Evolutionary conservation across 768 basidiomycete species (phyloP).

Genomic region (Mycena galopus): DNA sequence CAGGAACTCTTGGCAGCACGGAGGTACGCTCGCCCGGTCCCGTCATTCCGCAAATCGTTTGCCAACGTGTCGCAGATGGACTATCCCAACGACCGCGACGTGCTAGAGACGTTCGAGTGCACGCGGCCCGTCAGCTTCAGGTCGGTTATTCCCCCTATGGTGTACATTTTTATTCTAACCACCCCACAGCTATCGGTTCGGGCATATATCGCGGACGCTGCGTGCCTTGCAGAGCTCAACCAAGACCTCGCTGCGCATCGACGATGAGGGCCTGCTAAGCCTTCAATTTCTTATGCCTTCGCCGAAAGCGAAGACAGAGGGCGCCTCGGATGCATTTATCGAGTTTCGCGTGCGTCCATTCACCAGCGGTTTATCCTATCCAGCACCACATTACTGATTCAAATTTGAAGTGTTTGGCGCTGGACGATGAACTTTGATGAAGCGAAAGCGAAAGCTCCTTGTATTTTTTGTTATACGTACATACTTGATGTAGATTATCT

Average conservation of each 20-base stretch:
- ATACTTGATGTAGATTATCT: slow-evolving; percentile 19
- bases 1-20: slow-evolving; percentile 86
- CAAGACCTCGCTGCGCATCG: slow-evolving; percentile 91
- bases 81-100: slow-evolving; percentile 93
- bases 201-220: slow-evolving; percentile 78
- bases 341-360: slow-evolving; percentile 82
- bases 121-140: slow-evolving; percentile 73
- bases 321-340: slow-evolving; percentile 72
- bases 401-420: slow-evolving; percentile 55
- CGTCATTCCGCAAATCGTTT: background rate
- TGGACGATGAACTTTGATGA: slow-evolving; percentile 50
- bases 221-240: slow-evolving; percentile 86
- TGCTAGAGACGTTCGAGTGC: slow-evolving; percentile 93
- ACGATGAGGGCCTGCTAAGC: slow-evolving; percentile 84
- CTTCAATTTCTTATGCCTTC: slow-evolving; percentile 91
- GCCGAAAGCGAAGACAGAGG: slow-evolving; percentile 58
- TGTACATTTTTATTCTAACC: background rate
- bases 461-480: slow-evolving; percentile 24
- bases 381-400: slow-evolving; percentile 1
- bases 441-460: slow-evolving; percentile 18
- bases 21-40: slow-evolving; percentile 65
- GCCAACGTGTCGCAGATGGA: slow-evolving; percentile 76
- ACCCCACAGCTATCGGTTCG: slow-evolving; percentile 78
- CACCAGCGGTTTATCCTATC: background rate
- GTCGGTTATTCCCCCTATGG: slow-evolving; percentile 53